Base-by-base conservation (phyloP, 495 filamentous ascomycete species). In the Tuber calosporum region DNA sequence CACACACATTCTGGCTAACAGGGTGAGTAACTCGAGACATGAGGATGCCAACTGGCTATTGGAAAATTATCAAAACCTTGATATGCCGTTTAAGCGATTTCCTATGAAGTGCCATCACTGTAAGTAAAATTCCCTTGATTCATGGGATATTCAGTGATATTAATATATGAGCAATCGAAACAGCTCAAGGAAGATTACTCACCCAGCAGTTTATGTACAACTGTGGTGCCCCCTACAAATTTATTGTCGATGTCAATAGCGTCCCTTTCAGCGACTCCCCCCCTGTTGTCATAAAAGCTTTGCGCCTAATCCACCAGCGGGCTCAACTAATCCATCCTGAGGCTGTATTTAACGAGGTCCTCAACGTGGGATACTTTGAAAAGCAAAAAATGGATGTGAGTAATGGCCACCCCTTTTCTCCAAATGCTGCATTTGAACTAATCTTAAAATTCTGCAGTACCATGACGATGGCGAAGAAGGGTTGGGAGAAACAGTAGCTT, bases 381-480 rank as follows among this genome's bases (percentile, higher is more conserved):
- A 82, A 85, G 0, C 88, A 88, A 73, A 84, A 85, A 37, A 94
- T 94, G 48, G 85, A 86, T 22, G 91, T 93, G 85, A 80, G 89
- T 83, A 5, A 62, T 22, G 22, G 7, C 11, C 30, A 38, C 71
- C 58, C 0, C 41, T 19, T 22, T 68, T 13, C 9, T 66, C 43
- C 22, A 68, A 38, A 37, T 38, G 15, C 1, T 26, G 22, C 13
- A 69, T 74, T 70, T 53, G 84, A 74, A 85, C 62, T 41, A 38
- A 58, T 19, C 9, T n/a, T n/a, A 26, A n/a, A 67, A 39, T 75
- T 39, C 37, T 72, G 37, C 79, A 95, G 89, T 93, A 87, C 73
- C 93, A 97, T 71, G 93, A 96, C 78, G 93, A 97, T 73, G 93
- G 93, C 0, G 93, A 97, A 81, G 82, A 80, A 0, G 87, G 88